Percentiles rank a stretch among this genome's conserved stretches.
These are phyloP conservation scores for Rhodocollybia butyracea DNA, from an alignment of 768 basidiomycete species.

Conservation along the genomic window DNA sequence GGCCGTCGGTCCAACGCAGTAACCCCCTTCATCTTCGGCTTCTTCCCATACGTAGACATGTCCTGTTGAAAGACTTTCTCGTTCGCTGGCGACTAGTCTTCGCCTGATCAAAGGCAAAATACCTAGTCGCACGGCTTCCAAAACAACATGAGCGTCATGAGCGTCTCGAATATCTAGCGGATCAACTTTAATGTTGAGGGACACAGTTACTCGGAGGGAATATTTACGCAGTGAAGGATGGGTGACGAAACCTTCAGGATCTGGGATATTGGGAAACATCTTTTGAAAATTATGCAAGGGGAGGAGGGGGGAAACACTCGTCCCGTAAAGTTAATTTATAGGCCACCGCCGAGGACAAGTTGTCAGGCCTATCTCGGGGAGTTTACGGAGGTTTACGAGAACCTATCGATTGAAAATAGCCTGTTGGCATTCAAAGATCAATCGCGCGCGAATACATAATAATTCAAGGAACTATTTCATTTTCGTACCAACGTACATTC, in stretches of 20 bases:
- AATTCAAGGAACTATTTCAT: no score
- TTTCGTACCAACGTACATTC: no score
- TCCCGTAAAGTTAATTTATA: background rate
- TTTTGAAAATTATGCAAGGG: background rate
- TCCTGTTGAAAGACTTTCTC: constrained; percentile 67
- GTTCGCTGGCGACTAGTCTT: constrained; percentile 64
- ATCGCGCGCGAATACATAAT: no score
- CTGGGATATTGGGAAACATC: background rate
- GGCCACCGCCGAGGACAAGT: background rate
- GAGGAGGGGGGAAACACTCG: background rate
- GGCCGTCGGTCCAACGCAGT: constrained; percentile 79
- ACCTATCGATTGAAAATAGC: constrained; percentile 9
- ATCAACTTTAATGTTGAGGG: background rate
- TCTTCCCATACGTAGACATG: constrained; percentile 88
- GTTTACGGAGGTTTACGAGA: constrained; percentile 1
- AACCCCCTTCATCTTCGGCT: constrained; percentile 65
- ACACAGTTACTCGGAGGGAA: background rate
- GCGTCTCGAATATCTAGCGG: constrained; percentile 69
- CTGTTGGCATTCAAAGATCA: constrained; percentile 7
- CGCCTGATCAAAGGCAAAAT: constrained; percentile 69
- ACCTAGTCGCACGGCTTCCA: constrained; percentile 73
- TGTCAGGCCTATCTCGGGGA: background rate
- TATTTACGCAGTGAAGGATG: constrained; percentile 49
- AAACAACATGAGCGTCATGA: constrained; percentile 71
- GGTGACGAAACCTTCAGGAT: constrained; percentile 26